Evolutionary conservation across 1,284 basidiomycete genomes (phyloP).

Genomic region (Cryptococcus jaspeensis): DNA sequence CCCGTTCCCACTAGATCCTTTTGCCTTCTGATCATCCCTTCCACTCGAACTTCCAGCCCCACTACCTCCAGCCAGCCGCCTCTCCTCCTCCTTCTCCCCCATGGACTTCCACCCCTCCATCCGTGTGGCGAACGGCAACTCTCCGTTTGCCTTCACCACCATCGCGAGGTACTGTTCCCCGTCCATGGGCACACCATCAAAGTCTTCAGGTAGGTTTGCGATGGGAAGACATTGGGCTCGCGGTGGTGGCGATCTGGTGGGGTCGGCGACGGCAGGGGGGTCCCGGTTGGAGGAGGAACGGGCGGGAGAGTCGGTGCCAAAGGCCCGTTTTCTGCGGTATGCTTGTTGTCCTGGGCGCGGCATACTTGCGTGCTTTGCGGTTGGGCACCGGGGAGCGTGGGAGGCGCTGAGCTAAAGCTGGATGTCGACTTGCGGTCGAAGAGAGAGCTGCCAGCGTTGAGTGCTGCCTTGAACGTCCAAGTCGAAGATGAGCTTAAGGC

Average conservation of each 20-base stretch:
- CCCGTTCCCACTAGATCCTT: neutral
- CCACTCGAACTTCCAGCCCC: neutral
- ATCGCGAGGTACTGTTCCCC: constrained; percentile 43
- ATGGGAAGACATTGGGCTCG: constrained; percentile 33
- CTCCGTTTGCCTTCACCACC: constrained; percentile 24
- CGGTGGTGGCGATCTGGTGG: constrained; percentile 1
- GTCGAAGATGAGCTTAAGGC: too few species aligned
- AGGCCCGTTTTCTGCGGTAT: constrained; percentile 3
- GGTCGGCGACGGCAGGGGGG: neutral
- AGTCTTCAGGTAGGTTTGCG: constrained; percentile 33
- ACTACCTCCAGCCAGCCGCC: too few species aligned
- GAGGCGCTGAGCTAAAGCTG: too few species aligned
- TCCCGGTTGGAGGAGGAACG: neutral
- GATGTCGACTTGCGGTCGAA: too few species aligned
- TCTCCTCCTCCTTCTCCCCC: neutral
- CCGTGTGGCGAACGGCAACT: constrained; percentile 32
- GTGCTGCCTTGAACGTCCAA: too few species aligned
- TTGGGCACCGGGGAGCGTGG: too few species aligned
- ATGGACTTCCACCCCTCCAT: constrained; percentile 9
- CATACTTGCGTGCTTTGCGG: neutral
- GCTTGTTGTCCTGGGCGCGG: constrained; percentile 4
- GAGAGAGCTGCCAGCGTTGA: too few species aligned
- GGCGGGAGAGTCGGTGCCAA: neutral
- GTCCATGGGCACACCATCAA: constrained; percentile 32
- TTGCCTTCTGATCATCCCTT: neutral